A percentile compares a stretch with the other conserved stretches of the same genome.
Conservation (phyloP, 2,329 filamentous ascomycete genomes). For the Cytospora piceicola region DNA sequence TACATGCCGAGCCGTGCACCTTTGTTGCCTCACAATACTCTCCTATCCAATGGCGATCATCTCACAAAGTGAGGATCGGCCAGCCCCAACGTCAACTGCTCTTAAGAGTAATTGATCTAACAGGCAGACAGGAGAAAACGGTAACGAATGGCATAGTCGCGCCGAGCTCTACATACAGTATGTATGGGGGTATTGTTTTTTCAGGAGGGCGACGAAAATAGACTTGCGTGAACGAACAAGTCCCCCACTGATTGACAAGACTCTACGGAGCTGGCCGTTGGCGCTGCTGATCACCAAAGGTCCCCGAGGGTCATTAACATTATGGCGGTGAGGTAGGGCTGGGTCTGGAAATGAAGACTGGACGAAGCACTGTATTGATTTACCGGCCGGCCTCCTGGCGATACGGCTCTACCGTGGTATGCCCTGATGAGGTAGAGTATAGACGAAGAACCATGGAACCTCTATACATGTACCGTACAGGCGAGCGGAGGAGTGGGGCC, state of each 20-base stretch:
- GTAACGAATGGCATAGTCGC: background rate
- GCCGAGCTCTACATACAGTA: background rate
- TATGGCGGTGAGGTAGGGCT: background rate
- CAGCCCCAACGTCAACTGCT: background rate
- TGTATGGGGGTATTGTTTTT: background rate
- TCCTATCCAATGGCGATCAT: background rate
- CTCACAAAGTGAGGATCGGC: background rate
- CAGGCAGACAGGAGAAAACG: background rate
- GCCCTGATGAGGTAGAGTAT: background rate
- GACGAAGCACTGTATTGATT: background rate
- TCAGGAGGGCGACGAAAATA: conserved; percentile 2
- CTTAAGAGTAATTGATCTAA: background rate
- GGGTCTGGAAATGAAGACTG: background rate
- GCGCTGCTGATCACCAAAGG: background rate
- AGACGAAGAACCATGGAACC: background rate
- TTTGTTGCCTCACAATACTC: background rate
- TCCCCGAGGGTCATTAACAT: background rate
- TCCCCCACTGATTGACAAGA: background rate
- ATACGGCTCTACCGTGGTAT: background rate
- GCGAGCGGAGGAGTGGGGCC: background rate
- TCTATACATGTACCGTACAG: background rate
- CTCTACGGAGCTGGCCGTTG: background rate
- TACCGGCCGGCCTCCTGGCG: background rate
- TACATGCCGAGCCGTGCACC: background rate
- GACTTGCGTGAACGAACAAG: background rate